Conservation (phyloP, 257 asterid species). For the Lantana camara region DNA sequence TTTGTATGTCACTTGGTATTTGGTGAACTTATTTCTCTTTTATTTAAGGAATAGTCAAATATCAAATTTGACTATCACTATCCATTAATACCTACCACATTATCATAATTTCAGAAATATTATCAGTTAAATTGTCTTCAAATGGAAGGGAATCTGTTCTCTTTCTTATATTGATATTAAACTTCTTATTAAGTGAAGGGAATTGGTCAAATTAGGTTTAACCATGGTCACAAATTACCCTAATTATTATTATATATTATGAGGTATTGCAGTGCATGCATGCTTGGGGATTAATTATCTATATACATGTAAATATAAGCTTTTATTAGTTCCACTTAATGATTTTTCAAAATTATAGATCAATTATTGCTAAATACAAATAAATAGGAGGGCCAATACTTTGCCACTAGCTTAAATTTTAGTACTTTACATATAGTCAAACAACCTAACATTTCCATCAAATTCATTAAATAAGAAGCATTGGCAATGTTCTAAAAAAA, state of each 20-base stretch:
- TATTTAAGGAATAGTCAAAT: conserved; percentile 45
- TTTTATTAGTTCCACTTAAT: background rate
- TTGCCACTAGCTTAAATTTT: background rate
- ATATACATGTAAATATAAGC: background rate
- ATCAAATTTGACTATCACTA: conserved; percentile 65
- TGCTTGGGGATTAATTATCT: no score
- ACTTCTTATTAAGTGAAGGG: conserved; percentile 28
- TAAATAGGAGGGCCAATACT: background rate
- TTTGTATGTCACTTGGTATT: conserved; percentile 37
- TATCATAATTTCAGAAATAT: conserved; percentile 26
- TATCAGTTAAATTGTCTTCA: background rate
- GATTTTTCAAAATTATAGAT: conserved; percentile 1
- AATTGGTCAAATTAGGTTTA: conserved; percentile 36
- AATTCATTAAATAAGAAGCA: background rate
- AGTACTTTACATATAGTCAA: no score
- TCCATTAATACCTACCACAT: conserved; percentile 56
- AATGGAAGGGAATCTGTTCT: conserved; percentile 30
- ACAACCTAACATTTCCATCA: background rate
- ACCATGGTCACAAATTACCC: background rate
- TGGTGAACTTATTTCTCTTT: conserved; percentile 42
- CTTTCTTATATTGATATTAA: conserved; percentile 13
- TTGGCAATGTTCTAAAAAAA: no score
- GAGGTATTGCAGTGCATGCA: background rate
- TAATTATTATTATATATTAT: background rate
- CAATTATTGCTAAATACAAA: background rate